Evolutionary conservation across 192 early-diverging fungal species (phyloP).

Genomic region (Linderina pennispora): DNA sequence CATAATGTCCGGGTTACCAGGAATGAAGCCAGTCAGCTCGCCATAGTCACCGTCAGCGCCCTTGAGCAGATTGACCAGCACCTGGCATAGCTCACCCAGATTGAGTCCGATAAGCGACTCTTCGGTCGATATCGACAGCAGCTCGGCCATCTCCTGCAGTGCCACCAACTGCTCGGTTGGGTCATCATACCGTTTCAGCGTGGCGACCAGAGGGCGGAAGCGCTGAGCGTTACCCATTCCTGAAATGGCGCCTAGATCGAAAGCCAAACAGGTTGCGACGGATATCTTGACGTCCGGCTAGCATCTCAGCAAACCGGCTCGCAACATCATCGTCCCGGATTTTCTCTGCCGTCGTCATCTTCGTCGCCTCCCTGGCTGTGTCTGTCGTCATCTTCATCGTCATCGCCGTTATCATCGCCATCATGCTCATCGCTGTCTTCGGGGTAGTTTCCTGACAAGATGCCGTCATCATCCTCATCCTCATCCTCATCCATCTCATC

Average conservation of each 20-base stretch:
- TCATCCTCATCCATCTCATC: too few species aligned
- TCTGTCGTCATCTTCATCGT: neutral
- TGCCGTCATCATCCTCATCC: too few species aligned
- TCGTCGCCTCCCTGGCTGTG: constrained; percentile 22
- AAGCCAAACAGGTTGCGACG: constrained; percentile 8
- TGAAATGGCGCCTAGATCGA: constrained; percentile 10
- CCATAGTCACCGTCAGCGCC: constrained; percentile 31
- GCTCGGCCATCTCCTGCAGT: constrained; percentile 75
- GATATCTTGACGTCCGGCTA: neutral
- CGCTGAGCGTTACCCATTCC: constrained; percentile 26
- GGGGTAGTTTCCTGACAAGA: too few species aligned
- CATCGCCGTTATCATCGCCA: constrained; percentile 3
- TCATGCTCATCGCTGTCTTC: too few species aligned
- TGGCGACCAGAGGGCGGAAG: constrained; percentile 54
- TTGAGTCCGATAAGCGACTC: constrained; percentile 60
- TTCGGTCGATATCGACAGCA: constrained; percentile 74
- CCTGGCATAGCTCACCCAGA: constrained; percentile 59
- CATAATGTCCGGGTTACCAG: constrained; percentile 68
- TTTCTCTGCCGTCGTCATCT: constrained; percentile 16
- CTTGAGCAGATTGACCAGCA: constrained; percentile 58
- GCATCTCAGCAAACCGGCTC: neutral
- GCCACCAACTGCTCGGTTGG: constrained; percentile 72
- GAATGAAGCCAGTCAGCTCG: constrained; percentile 12
- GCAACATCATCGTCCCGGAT: neutral
- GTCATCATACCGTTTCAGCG: constrained; percentile 53